Evolutionary conservation across 306 rosid genomes (phyloP).

Genomic region (Albizia julibrissin): DNA sequence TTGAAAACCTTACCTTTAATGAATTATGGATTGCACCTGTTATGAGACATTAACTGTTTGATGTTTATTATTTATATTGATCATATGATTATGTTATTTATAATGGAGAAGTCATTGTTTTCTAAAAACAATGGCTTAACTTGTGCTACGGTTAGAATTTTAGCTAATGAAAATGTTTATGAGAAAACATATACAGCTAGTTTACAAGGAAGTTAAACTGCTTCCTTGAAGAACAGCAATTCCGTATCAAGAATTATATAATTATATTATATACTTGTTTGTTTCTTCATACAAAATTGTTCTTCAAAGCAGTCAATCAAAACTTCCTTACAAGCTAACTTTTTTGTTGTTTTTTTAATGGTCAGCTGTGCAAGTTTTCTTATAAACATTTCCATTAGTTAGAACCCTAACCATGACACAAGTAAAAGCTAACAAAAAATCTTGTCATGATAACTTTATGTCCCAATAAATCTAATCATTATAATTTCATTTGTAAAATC

Average conservation of each 20-base stretch:
- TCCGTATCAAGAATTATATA: too few species aligned
- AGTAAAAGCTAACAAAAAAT: not conserved
- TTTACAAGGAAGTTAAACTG: conserved; percentile 49
- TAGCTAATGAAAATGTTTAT: conserved; percentile 37
- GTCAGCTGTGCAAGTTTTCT: not conserved
- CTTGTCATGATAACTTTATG: too few species aligned
- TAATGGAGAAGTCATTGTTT: not conserved
- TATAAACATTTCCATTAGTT: conserved; percentile 36
- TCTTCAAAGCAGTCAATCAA: conserved; percentile 44
- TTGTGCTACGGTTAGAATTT: conserved; percentile 44
- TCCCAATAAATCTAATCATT: too few species aligned
- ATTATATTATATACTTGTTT: too few species aligned
- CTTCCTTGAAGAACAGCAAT: conserved; percentile 45
- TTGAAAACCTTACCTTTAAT: too few species aligned
- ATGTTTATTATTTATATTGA: too few species aligned
- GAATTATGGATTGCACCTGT: too few species aligned
- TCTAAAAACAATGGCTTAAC: not conserved
- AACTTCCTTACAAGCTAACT: conserved; percentile 50
- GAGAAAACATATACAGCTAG: conserved; percentile 15
- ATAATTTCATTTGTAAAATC: too few species aligned
- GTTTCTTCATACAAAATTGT: not conserved
- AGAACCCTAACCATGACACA: conserved; percentile 46
- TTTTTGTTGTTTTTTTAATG: conserved; percentile 34
- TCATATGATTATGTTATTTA: not conserved
- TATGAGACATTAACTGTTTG: too few species aligned